A percentile compares a stretch with the other conserved stretches of the same genome.
These are phyloP conservation scores for Eudorina sp. DNA, from an alignment of 139 green algal genomes.

Conservation along the genomic window DNA sequence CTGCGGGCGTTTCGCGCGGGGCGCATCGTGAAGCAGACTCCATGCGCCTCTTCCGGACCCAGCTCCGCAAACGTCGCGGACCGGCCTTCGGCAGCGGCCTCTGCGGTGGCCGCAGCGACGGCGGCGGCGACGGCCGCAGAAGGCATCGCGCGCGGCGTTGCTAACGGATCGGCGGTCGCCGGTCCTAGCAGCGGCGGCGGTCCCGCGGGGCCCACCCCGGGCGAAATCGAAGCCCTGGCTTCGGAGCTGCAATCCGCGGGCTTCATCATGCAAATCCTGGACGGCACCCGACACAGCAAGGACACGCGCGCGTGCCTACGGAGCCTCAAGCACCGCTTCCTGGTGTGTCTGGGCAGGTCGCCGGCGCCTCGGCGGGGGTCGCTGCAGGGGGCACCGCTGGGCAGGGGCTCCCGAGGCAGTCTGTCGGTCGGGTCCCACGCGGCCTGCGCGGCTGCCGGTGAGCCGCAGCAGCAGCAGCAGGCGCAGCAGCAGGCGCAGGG, in stretches of 20 bases:
- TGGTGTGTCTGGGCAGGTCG: slow-evolving; percentile 61
- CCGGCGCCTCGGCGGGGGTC: not conserved
- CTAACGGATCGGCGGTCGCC: too few relatives aligned
- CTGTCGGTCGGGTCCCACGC: not conserved
- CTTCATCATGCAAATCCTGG: slow-evolving; percentile 58
- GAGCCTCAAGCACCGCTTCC: slow-evolving; percentile 63
- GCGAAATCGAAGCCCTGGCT: slow-evolving; percentile 58
- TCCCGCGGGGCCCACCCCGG: not conserved
- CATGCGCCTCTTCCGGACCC: not conserved
- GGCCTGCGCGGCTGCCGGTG: not conserved
- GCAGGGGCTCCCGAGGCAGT: not conserved
- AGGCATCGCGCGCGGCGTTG: not conserved
- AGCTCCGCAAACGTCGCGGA: not conserved
- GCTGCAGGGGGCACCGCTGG: not conserved
- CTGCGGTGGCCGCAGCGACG: not conserved
- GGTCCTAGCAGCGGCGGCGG: not conserved
- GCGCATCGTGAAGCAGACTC: not conserved
- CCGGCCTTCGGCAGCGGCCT: not conserved
- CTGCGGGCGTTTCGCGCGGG: slow-evolving; percentile 23
- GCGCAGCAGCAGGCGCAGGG: not conserved
- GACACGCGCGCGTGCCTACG: slow-evolving; percentile 56
- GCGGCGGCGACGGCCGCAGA: not conserved
- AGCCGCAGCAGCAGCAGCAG: not conserved
- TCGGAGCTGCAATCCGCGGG: slow-evolving; percentile 52
- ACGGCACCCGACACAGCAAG: slow-evolving; percentile 30